These are phyloP conservation scores for Metahyphopichia silvanorum DNA, from an alignment of 805 yeast species.

Conservation along the genomic window DNA sequence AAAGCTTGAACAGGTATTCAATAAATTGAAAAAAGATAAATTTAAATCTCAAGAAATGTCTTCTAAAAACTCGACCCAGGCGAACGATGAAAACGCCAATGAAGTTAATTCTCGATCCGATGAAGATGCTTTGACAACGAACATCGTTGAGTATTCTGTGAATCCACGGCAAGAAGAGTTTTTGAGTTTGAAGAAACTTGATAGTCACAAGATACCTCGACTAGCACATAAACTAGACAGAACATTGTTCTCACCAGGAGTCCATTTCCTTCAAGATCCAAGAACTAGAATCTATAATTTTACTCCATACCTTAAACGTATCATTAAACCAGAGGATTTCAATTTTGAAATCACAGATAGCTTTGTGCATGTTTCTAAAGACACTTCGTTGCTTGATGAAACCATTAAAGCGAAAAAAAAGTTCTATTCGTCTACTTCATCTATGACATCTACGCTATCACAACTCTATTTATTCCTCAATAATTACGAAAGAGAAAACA, in stretches of 20 bases:
- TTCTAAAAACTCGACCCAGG: too few relatives aligned
- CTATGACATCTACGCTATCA: slow-evolving; percentile 73
- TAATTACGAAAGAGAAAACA: slow-evolving; percentile 22
- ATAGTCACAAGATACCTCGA: slow-evolving; percentile 42
- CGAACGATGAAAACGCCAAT: neutral
- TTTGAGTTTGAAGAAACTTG: slow-evolving; percentile 7
- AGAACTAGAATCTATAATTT: slow-evolving; percentile 74
- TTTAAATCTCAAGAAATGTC: too few relatives aligned
- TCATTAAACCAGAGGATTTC: slow-evolving; percentile 64
- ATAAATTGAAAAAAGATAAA: too few relatives aligned
- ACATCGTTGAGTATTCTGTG: too few relatives aligned
- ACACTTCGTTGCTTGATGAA: slow-evolving; percentile 46
- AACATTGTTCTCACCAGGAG: slow-evolving; percentile 77
- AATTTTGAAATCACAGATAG: slow-evolving; percentile 54
- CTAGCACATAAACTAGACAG: slow-evolving; percentile 66
- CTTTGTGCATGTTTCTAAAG: slow-evolving; percentile 69
- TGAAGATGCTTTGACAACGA: too few relatives aligned
- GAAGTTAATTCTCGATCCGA: too few relatives aligned
- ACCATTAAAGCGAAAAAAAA: slow-evolving; percentile 35
- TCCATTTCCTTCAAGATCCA: slow-evolving; percentile 75
- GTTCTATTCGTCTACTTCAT: slow-evolving; percentile 81
- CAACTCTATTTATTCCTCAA: slow-evolving; percentile 74
- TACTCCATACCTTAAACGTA: slow-evolving; percentile 52
- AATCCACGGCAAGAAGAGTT: too few relatives aligned
- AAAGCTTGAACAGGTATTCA: too few relatives aligned